A percentile compares a stretch with the other conserved stretches of the same genome.
Evolutionary conservation across 179 eudicot genomes (phyloP).

Genomic region (Spinacia oleracea): DNA sequence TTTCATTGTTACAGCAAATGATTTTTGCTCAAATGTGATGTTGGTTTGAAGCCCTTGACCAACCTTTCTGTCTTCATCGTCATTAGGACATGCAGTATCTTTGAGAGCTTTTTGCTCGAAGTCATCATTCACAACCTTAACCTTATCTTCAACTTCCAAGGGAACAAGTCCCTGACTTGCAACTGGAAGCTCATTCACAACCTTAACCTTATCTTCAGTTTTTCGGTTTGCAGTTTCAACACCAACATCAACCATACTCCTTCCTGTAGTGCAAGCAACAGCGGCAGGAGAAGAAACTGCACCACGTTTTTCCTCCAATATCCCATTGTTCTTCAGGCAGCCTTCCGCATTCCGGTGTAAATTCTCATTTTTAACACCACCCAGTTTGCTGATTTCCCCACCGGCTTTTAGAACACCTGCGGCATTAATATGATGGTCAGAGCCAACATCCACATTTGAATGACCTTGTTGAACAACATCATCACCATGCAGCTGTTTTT

Average conservation of each 20-base stretch:
- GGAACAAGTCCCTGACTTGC: constrained; percentile 15
- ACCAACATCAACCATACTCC: constrained; percentile 27
- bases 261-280: constrained; percentile 22
- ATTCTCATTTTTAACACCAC: constrained; percentile 24
- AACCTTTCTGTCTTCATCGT: constrained; percentile 26
- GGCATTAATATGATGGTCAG: constrained; percentile 21
- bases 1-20: constrained; percentile 19
- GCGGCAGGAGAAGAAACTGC: constrained; percentile 26
- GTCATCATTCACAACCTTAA: constrained; percentile 21
- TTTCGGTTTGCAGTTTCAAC: constrained; percentile 16
- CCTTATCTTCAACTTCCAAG: constrained; percentile 26
- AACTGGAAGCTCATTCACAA: constrained; percentile 27
- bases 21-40: constrained; percentile 25
- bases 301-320: constrained; percentile 23
- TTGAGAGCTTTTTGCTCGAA: constrained; percentile 25
- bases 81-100: neutral
- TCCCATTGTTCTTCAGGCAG: constrained; percentile 28
- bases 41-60: constrained; percentile 26
- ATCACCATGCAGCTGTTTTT: constrained; percentile 15
- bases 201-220: too few species aligned
- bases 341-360: constrained; percentile 25
- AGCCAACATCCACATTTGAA: constrained; percentile 23
- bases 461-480: constrained; percentile 10
- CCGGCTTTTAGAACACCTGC: constrained; percentile 24
- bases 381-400: constrained; percentile 13